phyloP scores from a whole-genome alignment of 2,329 filamentous ascomycete species.

The Ophiognomonia clavigignenti-juglandacearum region DNA sequence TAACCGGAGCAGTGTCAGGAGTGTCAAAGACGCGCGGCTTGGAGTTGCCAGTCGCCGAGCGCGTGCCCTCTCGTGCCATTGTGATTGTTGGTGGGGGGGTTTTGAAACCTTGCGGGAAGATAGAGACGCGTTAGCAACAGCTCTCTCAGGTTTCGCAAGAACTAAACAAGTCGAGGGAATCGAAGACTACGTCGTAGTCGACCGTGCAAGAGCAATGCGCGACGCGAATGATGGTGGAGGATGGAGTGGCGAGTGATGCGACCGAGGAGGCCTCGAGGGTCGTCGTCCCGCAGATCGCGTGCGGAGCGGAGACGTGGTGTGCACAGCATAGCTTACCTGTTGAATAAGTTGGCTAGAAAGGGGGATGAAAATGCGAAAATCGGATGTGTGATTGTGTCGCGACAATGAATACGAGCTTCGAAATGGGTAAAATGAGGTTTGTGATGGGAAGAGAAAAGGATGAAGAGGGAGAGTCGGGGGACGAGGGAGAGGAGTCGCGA shows the following conservation, averaged over 20 bases:
- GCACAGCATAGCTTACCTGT: slow-evolving; percentile 11
- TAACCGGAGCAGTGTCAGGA: slow-evolving; percentile 42
- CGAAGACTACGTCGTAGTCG: not conserved
- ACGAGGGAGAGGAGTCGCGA: slow-evolving; percentile 6
- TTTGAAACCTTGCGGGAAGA: not conserved
- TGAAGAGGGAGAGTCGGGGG: slow-evolving; percentile 6
- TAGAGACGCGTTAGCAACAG: slow-evolving; percentile 2
- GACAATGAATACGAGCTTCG: slow-evolving; percentile 12
- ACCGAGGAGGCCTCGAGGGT: slow-evolving; percentile 4
- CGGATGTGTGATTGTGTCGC: slow-evolving; percentile 1
- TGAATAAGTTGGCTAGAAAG: not conserved
- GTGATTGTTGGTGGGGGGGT: not conserved
- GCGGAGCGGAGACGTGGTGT: slow-evolving; percentile 5
- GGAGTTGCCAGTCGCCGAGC: slow-evolving; percentile 47
- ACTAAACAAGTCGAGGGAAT: too few species aligned
- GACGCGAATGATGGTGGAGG: not conserved
- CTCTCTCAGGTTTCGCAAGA: not conserved
- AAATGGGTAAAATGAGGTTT: not conserved
- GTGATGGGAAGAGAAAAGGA: slow-evolving; percentile 1
- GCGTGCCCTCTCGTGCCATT: slow-evolving; percentile 48
- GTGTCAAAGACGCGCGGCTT: slow-evolving; percentile 47
- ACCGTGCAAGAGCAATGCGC: not conserved
- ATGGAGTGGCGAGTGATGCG: slow-evolving; percentile 5
- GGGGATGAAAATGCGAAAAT: not conserved
- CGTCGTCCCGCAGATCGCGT: not conserved